Conservation (phyloP, 495 filamentous ascomycete genomes). For the Xylaria nigripes region DNA sequence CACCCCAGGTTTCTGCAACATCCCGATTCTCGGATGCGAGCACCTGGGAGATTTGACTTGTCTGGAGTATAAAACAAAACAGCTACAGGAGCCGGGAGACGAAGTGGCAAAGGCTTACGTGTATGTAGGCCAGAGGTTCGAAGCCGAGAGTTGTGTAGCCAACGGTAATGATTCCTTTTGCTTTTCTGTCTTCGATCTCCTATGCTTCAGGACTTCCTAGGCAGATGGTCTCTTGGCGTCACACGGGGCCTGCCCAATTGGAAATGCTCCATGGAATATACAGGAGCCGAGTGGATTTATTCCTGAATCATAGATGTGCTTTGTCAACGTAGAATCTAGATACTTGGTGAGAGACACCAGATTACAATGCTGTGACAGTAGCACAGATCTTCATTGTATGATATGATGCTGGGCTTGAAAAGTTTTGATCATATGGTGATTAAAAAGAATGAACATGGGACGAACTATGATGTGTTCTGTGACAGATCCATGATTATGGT, state of each 20-base stretch:
- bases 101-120: neutral
- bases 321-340: neutral
- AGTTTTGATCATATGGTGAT: neutral
- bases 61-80: neutral
- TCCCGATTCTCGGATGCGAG: neutral
- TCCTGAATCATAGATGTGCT: neutral
- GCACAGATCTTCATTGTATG: neutral
- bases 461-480: neutral
- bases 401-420: neutral
- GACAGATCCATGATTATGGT: neutral
- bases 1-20: neutral
- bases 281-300: neutral
- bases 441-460: neutral
- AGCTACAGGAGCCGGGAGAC: neutral
- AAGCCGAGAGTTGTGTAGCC: neutral
- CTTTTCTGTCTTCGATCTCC: neutral
- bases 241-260: neutral
- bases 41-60: neutral
- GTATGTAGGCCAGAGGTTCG: neutral
- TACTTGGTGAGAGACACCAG: neutral
- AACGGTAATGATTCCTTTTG: no score
- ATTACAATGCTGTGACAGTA: neutral
- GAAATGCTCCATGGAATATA: neutral
- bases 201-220: neutral
- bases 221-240: neutral